Conservation (phyloP, 345 rosid genomes). For the Viola odorata region DNA sequence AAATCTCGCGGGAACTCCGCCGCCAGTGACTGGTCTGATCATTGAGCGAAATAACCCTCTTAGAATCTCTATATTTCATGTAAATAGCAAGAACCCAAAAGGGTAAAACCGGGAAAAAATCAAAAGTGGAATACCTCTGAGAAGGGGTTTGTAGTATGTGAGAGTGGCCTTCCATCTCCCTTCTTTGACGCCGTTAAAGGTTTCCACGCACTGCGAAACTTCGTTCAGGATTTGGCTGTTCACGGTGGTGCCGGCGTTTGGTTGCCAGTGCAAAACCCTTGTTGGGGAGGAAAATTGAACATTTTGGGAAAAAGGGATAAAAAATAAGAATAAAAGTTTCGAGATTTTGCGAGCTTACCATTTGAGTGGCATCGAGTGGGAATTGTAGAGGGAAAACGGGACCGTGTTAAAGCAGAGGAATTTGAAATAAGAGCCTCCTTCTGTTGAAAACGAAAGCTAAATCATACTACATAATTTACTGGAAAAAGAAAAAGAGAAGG, state of each 20-base stretch:
- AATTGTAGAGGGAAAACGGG: neutral
- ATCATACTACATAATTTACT: too few species aligned
- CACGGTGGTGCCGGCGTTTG: slow-evolving; percentile 70
- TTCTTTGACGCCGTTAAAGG: slow-evolving; percentile 80
- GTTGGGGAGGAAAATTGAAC: slow-evolving; percentile 5
- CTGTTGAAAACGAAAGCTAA: too few species aligned
- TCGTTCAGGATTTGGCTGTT: slow-evolving; percentile 84
- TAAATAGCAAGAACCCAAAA: neutral
- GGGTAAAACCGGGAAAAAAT: neutral
- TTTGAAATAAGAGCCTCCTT: too few species aligned
- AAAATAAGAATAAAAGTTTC: neutral
- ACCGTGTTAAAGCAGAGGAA: too few species aligned
- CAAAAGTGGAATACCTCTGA: slow-evolving; percentile 32
- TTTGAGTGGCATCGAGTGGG: slow-evolving; percentile 39
- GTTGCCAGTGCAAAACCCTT: slow-evolving; percentile 96
- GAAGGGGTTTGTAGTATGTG: slow-evolving; percentile 58
- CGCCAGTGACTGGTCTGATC: slow-evolving; percentile 41
- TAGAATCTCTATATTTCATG: neutral
- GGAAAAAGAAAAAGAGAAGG: neutral
- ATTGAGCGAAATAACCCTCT: neutral
- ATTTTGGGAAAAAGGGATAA: neutral
- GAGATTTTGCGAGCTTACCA: slow-evolving; percentile 23
- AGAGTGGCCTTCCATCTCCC: slow-evolving; percentile 90
- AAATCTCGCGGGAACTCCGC: slow-evolving; percentile 76
- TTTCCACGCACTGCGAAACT: slow-evolving; percentile 73